Conservation (phyloP, 148 eudicot species). For the Linanthus parryae region DNA sequence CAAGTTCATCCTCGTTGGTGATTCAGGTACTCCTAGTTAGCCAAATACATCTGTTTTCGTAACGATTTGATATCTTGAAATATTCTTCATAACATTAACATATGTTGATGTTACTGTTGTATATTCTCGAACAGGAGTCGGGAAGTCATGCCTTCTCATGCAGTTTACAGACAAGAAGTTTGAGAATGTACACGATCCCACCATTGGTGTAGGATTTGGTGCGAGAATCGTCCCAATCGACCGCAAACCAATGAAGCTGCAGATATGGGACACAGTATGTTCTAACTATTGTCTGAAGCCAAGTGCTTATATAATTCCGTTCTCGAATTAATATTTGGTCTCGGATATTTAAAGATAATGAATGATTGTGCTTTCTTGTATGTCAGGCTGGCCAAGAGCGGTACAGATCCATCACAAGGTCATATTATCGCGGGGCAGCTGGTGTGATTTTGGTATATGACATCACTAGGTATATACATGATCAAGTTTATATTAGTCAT, state of each 20-base stretch:
- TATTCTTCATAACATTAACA: no score
- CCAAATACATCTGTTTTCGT: no score
- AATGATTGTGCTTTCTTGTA: no score
- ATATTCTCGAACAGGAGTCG: constrained; percentile 58
- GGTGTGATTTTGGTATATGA: constrained; percentile 60
- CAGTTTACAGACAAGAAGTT: constrained; percentile 69
- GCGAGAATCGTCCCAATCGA: constrained; percentile 67
- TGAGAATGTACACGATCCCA: constrained; percentile 68
- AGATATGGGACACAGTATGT: constrained; percentile 37
- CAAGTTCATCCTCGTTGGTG: no score
- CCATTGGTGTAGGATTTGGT: constrained; percentile 74
- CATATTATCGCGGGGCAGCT: constrained; percentile 61
- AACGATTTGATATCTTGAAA: no score
- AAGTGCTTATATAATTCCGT: no score
- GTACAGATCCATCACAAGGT: constrained; percentile 57
- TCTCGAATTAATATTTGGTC: no score
- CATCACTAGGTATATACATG: constrained; percentile 38
- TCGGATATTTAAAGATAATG: no score
- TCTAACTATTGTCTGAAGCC: background rate
- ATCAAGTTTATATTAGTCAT: background rate
- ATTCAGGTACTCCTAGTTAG: no score
- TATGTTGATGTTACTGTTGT: no score
- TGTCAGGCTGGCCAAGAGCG: constrained; percentile 59
- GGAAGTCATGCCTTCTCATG: constrained; percentile 68
- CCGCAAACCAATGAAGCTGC: constrained; percentile 61